These are phyloP conservation scores for Taphrina deformans DNA, from an alignment of 1,139 yeast species.

Conservation along the genomic window DNA sequence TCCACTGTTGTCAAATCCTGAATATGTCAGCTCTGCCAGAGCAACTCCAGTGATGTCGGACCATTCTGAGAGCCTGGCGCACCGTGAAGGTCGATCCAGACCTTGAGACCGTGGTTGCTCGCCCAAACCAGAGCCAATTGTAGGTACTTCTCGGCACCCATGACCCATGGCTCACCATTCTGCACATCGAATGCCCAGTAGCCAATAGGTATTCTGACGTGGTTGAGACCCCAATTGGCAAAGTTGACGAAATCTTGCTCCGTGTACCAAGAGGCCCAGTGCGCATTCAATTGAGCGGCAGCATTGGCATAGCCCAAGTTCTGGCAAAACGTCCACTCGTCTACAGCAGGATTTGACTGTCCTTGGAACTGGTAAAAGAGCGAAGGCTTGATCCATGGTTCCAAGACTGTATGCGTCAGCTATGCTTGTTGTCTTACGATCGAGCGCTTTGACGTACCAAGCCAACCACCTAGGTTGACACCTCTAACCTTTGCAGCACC, in stretches of 20 bases:
- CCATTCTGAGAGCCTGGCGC: slow-evolving; percentile 92
- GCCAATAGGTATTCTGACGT: slow-evolving; percentile 90
- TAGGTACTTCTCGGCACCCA: slow-evolving; percentile 74
- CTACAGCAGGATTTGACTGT: slow-evolving; percentile 53
- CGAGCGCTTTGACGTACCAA: slow-evolving; percentile 45
- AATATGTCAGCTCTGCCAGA: slow-evolving; percentile 42
- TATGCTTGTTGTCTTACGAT: too few species aligned
- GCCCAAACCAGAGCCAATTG: slow-evolving; percentile 82
- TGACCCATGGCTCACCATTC: slow-evolving; percentile 77
- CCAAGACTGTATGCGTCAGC: slow-evolving; percentile 53
- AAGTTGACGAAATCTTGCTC: slow-evolving; percentile 70
- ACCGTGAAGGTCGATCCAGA: slow-evolving; percentile 93
- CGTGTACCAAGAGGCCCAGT: slow-evolving; percentile 80
- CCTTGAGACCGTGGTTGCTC: slow-evolving; percentile 60
- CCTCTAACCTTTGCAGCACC: slow-evolving; percentile 51
- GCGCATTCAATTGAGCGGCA: slow-evolving; percentile 55
- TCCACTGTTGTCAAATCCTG: slow-evolving; percentile 95
- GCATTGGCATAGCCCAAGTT: slow-evolving; percentile 65
- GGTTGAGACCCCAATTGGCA: slow-evolving; percentile 65
- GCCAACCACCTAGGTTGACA: slow-evolving; percentile 90
- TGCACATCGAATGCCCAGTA: slow-evolving; percentile 84
- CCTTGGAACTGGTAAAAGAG: slow-evolving; percentile 49
- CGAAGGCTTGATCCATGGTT: slow-evolving; percentile 45
- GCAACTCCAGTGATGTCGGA: neutral
- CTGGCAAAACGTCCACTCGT: slow-evolving; percentile 74